phyloP scores from a whole-genome alignment of 2,329 filamentous ascomycete genomes.

The Neofusicoccum kwambonambiense region DNA sequence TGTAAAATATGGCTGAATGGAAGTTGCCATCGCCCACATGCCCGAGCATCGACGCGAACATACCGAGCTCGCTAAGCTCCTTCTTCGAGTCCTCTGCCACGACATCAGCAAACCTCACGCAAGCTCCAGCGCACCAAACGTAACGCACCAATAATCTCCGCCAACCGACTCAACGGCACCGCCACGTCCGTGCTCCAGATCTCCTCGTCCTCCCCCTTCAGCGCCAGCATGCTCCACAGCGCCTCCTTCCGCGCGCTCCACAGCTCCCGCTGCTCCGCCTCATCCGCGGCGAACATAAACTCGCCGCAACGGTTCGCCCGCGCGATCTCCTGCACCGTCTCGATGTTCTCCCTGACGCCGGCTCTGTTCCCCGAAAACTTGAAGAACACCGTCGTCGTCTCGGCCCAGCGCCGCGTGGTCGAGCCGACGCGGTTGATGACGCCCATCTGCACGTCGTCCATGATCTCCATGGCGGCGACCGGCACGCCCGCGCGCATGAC shows the following conservation, averaged over 20 bases:
- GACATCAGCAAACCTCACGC: slow-evolving; percentile 20
- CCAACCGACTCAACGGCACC: slow-evolving; percentile 58
- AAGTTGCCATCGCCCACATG: slow-evolving; percentile 96
- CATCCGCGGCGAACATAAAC: slow-evolving; percentile 56
- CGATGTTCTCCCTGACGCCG: slow-evolving; percentile 68
- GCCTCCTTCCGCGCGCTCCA: slow-evolving; percentile 63
- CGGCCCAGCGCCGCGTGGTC: slow-evolving; percentile 71
- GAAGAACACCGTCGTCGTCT: slow-evolving; percentile 77
- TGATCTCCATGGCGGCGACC: slow-evolving; percentile 77
- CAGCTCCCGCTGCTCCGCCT: slow-evolving; percentile 54
- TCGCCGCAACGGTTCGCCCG: slow-evolving; percentile 56
- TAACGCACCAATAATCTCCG: slow-evolving; percentile 58
- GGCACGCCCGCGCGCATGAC: slow-evolving; percentile 73
- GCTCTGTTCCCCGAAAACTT: slow-evolving; percentile 78
- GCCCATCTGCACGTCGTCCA: slow-evolving; percentile 86
- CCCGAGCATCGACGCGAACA: slow-evolving; percentile 84
- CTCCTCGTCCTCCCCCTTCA: slow-evolving; percentile 55
- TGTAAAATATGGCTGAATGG: slow-evolving; percentile 89
- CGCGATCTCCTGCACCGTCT: slow-evolving; percentile 66
- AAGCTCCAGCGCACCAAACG: neutral
- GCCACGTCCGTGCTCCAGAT: slow-evolving; percentile 63
- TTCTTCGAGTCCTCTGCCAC: slow-evolving; percentile 75
- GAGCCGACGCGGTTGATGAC: slow-evolving; percentile 74
- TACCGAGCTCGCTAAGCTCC: slow-evolving; percentile 78
- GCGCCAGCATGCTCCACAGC: slow-evolving; percentile 60